These are phyloP conservation scores for Karstenula rhodostoma DNA, from an alignment of 2,329 filamentous ascomycete genomes.

Conservation along the genomic window DNA sequence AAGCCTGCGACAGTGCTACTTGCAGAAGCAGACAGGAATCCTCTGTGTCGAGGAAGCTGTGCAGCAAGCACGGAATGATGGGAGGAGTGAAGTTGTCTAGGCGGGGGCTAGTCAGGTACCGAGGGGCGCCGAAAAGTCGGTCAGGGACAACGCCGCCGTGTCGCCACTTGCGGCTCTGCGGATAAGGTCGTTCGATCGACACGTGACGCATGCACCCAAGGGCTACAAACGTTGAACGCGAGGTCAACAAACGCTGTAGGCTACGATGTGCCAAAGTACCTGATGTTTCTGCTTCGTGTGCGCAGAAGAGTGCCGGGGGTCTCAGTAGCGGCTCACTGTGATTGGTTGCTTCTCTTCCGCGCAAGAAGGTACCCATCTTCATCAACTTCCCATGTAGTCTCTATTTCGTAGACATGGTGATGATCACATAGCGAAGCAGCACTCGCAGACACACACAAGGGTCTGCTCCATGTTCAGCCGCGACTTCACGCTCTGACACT, in stretches of 20 bases:
- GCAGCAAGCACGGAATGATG: background rate
- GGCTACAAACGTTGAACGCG: background rate
- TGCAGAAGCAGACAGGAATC: background rate
- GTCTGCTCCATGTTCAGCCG: too few relatives aligned
- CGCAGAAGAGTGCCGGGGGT: background rate
- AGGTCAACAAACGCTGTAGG: background rate
- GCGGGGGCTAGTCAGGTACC: conserved; percentile 12
- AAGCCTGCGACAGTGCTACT: background rate
- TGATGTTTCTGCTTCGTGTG: background rate
- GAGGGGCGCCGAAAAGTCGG: conserved; percentile 13
- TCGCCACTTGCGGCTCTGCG: conserved; percentile 7
- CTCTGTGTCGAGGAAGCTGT: background rate
- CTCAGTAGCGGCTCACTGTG: background rate
- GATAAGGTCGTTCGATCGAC: background rate
- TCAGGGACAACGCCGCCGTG: conserved; percentile 2
- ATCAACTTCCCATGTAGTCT: too few relatives aligned
- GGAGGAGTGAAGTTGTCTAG: conserved; percentile 1
- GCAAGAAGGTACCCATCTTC: too few relatives aligned
- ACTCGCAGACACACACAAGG: too few relatives aligned
- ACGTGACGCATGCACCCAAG: background rate
- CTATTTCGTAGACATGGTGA: too few relatives aligned
- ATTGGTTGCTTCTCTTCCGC: background rate
- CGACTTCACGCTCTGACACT: too few relatives aligned
- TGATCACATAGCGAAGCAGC: too few relatives aligned
- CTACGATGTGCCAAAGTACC: background rate